Evolutionary conservation across 257 asterid species (phyloP).

Genomic region (Penstemon eatonii): DNA sequence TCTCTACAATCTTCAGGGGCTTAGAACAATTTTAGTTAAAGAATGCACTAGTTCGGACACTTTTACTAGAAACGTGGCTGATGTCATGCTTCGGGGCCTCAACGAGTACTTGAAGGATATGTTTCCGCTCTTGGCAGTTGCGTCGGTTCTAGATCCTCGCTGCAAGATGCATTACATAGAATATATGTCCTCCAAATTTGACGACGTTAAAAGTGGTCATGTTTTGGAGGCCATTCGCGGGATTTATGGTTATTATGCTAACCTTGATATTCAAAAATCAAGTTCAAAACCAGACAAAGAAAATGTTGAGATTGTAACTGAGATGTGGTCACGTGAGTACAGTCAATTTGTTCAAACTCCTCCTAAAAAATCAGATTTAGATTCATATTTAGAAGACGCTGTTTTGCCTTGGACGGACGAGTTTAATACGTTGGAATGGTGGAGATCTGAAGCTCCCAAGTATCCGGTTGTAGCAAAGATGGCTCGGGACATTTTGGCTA

Average conservation of each 20-base stretch:
- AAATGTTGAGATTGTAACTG: not conserved
- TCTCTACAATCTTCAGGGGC: constrained; percentile 1
- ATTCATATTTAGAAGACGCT: not conserved
- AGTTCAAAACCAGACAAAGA: not conserved
- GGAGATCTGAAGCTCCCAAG: not conserved
- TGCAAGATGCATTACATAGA: constrained; percentile 16
- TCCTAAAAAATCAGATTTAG: not conserved
- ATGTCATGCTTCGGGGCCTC: constrained; percentile 1
- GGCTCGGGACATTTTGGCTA: too few species aligned
- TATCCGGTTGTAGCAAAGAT: too few species aligned
- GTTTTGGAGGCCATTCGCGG: not conserved
- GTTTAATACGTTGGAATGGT: not conserved
- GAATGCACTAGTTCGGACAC: not conserved
- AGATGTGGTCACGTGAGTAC: not conserved
- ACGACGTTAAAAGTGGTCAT: not conserved
- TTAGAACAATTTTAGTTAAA: not conserved
- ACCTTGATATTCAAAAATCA: not conserved
- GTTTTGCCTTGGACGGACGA: not conserved
- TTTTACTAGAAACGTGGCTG: not conserved
- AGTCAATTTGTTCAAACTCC: not conserved
- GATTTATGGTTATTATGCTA: not conserved
- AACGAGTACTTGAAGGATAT: not conserved
- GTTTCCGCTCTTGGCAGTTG: not conserved
- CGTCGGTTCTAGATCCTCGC: constrained; percentile 3
- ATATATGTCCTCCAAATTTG: too few species aligned